Percentiles rank a stretch among this genome's conserved stretches.
These are phyloP conservation scores for Aureobasidium sp. DNA, from an alignment of 2,329 filamentous ascomycete species.

Conservation along the genomic window DNA sequence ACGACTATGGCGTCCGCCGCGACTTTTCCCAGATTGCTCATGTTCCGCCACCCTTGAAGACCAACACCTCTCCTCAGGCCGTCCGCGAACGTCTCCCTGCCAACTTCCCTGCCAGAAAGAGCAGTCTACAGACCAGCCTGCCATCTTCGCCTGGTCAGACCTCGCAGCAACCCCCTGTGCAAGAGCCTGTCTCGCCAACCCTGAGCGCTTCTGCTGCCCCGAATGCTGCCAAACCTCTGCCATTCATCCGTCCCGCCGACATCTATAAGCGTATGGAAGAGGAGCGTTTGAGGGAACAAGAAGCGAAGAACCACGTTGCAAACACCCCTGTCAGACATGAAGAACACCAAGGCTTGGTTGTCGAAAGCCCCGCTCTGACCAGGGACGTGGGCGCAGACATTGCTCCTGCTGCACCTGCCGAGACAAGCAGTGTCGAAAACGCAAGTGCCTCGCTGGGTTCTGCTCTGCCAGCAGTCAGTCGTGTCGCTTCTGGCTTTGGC, in stretches of 20 bases:
- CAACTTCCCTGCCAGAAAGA: constrained; percentile 49
- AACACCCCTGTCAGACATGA: constrained; percentile 40
- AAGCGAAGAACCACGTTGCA: constrained; percentile 30
- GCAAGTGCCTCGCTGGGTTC: background rate
- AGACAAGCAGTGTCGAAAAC: background rate
- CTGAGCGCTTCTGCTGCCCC: background rate
- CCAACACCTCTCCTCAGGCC: constrained; percentile 22
- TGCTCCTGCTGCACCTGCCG: background rate
- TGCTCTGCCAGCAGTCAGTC: constrained; percentile 36
- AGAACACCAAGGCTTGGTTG: constrained; percentile 41
- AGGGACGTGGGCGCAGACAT: constrained; percentile 18
- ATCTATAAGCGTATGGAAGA: constrained; percentile 68
- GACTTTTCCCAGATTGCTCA: constrained; percentile 48
- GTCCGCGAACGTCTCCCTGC: constrained; percentile 28
- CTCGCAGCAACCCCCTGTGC: constrained; percentile 13
- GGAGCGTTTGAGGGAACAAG: constrained; percentile 47
- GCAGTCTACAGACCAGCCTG: constrained; percentile 44
- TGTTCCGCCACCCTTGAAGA: constrained; percentile 43
- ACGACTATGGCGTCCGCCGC: constrained; percentile 25
- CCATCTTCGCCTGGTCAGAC: constrained; percentile 6
- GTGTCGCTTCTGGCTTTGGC: constrained; percentile 36
- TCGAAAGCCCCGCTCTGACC: constrained; percentile 20
- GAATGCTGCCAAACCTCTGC: constrained; percentile 33
- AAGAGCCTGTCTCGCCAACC: constrained; percentile 11
- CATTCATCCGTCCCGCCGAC: constrained; percentile 67